phyloP scores from a whole-genome alignment of 2,329 filamentous ascomycete genomes.

The Pseudogymnoascus sp. region DNA sequence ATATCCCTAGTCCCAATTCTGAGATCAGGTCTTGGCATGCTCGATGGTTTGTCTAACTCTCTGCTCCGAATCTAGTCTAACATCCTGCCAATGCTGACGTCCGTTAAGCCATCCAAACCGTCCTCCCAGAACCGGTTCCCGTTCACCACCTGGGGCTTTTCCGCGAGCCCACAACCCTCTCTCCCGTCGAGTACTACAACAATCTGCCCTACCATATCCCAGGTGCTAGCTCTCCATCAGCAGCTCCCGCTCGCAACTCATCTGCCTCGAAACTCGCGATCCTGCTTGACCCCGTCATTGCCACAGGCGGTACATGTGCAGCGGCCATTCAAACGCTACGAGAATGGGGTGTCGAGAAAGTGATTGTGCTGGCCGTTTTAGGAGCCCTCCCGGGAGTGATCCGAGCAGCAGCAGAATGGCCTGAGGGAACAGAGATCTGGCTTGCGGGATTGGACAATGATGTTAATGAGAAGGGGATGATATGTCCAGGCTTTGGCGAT shows the following conservation, averaged over 20 bases:
- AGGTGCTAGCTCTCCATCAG: constrained; percentile 35
- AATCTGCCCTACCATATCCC: constrained; percentile 73
- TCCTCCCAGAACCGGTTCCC: constrained; percentile 74
- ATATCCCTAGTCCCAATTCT: constrained; percentile 87
- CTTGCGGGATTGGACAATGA: constrained; percentile 71
- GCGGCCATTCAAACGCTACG: constrained; percentile 83
- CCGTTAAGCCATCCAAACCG: constrained; percentile 63
- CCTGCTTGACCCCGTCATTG: constrained; percentile 86
- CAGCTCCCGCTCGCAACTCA: constrained; percentile 34
- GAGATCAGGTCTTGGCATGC: constrained; percentile 86
- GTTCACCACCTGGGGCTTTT: constrained; percentile 94
- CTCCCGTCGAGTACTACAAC: constrained; percentile 96
- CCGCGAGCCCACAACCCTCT: constrained; percentile 78
- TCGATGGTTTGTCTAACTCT: constrained; percentile 56
- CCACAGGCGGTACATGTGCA: constrained; percentile 82
- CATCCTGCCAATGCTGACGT: constrained; percentile 12
- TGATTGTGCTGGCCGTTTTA: constrained; percentile 71
- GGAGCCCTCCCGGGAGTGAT: constrained; percentile 65
- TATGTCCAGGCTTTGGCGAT: constrained; percentile 83
- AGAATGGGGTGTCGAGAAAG: constrained; percentile 84
- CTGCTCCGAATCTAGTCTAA: neutral
- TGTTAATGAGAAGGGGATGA: constrained; percentile 77
- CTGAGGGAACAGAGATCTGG: constrained; percentile 72
- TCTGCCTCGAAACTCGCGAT: constrained; percentile 60
- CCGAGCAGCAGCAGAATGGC: constrained; percentile 70